phyloP scores from a whole-genome alignment of 1,284 basidiomycete species.

The Ustilago crameri region DNA sequence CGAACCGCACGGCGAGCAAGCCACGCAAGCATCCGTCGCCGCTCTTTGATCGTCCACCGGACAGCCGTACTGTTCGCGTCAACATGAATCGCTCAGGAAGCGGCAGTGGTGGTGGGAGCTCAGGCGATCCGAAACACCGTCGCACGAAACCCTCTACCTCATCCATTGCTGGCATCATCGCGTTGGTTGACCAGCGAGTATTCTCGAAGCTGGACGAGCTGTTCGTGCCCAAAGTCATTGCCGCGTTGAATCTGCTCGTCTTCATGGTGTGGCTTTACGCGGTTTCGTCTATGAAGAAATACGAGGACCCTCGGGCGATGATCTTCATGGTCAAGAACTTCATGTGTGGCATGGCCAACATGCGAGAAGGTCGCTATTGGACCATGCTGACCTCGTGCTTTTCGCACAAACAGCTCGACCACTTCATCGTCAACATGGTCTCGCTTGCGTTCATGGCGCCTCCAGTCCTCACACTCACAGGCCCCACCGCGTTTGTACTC shows the following conservation, averaged over 20 bases:
- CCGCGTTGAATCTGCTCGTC: constrained; percentile 52
- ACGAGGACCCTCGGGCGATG: constrained; percentile 73
- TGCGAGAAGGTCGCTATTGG: constrained; percentile 81
- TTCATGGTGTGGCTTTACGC: constrained; percentile 53
- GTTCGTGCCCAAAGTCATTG: constrained; percentile 36
- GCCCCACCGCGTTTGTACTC: constrained; percentile 77
- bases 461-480: constrained; percentile 76
- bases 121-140: not conserved
- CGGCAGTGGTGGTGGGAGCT: not conserved
- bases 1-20: not conserved
- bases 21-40: constrained; percentile 7
- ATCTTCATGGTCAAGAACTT: constrained; percentile 79
- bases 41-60: constrained; percentile 12
- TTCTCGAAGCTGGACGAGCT: constrained; percentile 8
- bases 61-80: not conserved
- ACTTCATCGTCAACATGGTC: constrained; percentile 82
- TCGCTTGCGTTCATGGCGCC: constrained; percentile 83
- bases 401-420: constrained; percentile 67
- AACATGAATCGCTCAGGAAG: not conserved
- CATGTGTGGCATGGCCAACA: constrained; percentile 73
- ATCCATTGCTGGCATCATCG: constrained; percentile 1
- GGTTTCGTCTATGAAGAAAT: constrained; percentile 48
- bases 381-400: constrained; percentile 76
- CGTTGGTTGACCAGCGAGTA: constrained; percentile 7
- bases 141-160: not conserved